Evolutionary conservation across 495 filamentous ascomycete genomes (phyloP).

Genomic region (Aspergillus nidulans): DNA sequence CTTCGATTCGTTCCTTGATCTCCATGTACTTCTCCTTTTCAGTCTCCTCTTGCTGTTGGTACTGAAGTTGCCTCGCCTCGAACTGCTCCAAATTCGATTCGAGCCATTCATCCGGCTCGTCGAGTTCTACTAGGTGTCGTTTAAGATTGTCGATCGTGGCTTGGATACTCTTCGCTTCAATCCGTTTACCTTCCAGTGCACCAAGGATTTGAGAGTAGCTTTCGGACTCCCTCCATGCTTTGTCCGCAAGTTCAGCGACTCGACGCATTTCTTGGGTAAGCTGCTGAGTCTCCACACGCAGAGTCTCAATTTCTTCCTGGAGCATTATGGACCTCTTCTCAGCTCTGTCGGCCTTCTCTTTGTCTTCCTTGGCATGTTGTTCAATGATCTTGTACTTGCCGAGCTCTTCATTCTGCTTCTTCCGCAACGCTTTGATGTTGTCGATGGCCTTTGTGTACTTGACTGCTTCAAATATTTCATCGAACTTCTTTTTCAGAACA

Average conservation of each 20-base stretch:
- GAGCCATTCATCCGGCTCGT: slow-evolving; percentile 75
- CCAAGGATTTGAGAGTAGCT: slow-evolving; percentile 62
- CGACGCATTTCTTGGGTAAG: slow-evolving; percentile 54
- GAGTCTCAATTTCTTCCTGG: slow-evolving; percentile 65
- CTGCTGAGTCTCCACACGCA: slow-evolving; percentile 53
- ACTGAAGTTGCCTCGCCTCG: slow-evolving; percentile 63
- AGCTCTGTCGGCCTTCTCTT: slow-evolving; percentile 73
- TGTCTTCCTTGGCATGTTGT: slow-evolving; percentile 73
- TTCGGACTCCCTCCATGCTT: slow-evolving; percentile 57
- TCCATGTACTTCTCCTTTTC: slow-evolving; percentile 58
- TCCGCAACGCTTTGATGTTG: slow-evolving; percentile 80
- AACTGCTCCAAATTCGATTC: slow-evolving; percentile 75
- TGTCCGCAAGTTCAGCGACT: slow-evolving; percentile 51
- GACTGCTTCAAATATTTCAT: slow-evolving; percentile 94
- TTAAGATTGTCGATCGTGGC: slow-evolving; percentile 66
- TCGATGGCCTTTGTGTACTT: slow-evolving; percentile 98
- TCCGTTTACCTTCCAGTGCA: slow-evolving; percentile 68
- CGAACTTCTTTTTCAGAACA: slow-evolving; percentile 85
- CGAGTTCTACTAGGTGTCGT: slow-evolving; percentile 65
- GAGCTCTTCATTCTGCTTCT: slow-evolving; percentile 74
- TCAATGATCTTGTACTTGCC: slow-evolving; percentile 66
- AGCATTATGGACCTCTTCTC: slow-evolving; percentile 61
- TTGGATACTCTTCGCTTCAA: slow-evolving; percentile 59
- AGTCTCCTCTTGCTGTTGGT: slow-evolving; percentile 56
- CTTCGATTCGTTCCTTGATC: slow-evolving; percentile 59